Conservation (phyloP, 2,329 filamentous ascomycete genomes). For the Ceratocystis huliohia region DNA sequence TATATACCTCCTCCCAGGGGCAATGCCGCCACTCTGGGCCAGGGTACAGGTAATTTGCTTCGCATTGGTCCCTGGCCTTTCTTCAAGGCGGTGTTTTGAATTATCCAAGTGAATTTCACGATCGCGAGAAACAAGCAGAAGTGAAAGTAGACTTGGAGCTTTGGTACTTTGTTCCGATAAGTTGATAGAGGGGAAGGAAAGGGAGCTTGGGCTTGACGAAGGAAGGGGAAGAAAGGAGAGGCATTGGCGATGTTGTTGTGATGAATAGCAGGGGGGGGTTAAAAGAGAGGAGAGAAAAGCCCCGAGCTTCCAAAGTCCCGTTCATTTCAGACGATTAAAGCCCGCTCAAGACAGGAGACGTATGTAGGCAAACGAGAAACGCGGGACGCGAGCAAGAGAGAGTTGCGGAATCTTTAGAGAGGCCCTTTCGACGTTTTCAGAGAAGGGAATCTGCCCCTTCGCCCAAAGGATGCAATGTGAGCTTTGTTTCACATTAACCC, state of each 20-base stretch:
- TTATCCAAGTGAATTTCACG: neutral
- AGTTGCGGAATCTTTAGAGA: neutral
- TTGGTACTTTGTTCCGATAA: too few relatives aligned
- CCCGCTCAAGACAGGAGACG: neutral
- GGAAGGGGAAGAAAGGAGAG: neutral
- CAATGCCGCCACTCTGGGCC: neutral
- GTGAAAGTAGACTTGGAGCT: neutral
- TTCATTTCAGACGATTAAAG: slow-evolving; percentile 4
- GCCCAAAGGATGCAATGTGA: neutral
- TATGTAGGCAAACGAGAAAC: neutral
- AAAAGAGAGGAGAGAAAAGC: neutral
- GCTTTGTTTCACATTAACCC: slow-evolving; percentile 2
- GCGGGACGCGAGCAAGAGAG: neutral
- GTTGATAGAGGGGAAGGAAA: neutral
- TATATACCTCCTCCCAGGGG: neutral
- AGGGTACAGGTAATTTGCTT: neutral
- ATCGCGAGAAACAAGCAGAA: neutral
- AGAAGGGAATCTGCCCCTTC: neutral
- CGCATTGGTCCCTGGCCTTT: neutral
- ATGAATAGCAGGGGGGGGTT: neutral
- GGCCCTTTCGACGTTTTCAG: too few relatives aligned
- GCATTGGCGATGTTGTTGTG: neutral
- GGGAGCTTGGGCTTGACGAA: neutral
- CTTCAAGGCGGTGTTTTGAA: neutral
- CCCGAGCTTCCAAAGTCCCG: neutral